phyloP scores from a whole-genome alignment of 2,329 filamentous ascomycete species.

The Nothophaeocryptopus gaeumannii region DNA sequence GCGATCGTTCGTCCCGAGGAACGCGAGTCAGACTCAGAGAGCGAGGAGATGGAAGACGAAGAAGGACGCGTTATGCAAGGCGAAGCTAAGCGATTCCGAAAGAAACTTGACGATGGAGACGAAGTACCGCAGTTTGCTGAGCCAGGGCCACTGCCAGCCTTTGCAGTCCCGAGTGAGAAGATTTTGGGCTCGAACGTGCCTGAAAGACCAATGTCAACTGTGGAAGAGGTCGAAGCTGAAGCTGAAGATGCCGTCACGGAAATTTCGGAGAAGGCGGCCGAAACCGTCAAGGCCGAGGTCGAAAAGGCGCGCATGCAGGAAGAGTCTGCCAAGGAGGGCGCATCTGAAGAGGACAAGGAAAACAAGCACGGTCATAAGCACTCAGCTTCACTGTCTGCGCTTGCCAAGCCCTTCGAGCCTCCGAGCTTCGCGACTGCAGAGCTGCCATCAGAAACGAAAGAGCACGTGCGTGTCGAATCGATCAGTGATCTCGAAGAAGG shows the following conservation, averaged over 20 bases:
- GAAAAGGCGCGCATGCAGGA: conserved; percentile 5
- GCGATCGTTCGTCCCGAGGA: conserved; percentile 63
- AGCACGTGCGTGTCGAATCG: conserved; percentile 24
- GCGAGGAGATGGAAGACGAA: conserved; percentile 51
- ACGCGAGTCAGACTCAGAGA: conserved; percentile 22
- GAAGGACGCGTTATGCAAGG: conserved; percentile 62
- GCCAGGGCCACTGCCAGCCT: conserved; percentile 36
- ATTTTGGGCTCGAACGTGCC: conserved; percentile 24
- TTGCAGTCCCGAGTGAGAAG: conserved; percentile 24
- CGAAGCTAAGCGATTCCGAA: conserved; percentile 69
- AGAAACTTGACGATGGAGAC: conserved; percentile 65
- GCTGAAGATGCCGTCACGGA: conserved; percentile 17
- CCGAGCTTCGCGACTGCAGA: conserved; percentile 22
- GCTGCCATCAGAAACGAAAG: conserved; percentile 1
- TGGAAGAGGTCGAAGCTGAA: conserved; percentile 14
- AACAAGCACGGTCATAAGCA: conserved; percentile 21
- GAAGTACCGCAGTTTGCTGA: conserved; percentile 71
- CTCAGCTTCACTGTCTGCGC: conserved; percentile 62
- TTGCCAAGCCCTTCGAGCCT: conserved; percentile 65
- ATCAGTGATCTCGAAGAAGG: conserved; percentile 35
- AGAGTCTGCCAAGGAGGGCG: conserved; percentile 3
- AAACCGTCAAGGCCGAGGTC: conserved; percentile 1
- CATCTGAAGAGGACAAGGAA: conserved; percentile 1
- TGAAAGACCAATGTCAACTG: conserved; percentile 15
- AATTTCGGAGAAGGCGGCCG: conserved; percentile 17